Base-by-base conservation (phyloP, 768 basidiomycete species). In the Tephrocybe sp. region DNA sequence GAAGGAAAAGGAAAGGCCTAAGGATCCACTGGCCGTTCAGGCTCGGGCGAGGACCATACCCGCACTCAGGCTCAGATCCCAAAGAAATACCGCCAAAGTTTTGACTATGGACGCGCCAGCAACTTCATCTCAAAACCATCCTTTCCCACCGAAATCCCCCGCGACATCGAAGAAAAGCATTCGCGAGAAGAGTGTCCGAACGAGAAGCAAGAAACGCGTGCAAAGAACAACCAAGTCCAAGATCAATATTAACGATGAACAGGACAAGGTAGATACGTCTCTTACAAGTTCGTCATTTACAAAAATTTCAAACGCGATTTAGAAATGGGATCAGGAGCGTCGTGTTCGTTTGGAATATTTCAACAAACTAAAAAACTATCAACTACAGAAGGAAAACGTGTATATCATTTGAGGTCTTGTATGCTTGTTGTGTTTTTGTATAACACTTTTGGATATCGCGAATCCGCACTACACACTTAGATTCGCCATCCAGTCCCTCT, bases 361-460 rank as follows among this genome's bases (percentile, higher is more conserved):
- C 64, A 72, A 72, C 51, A 71, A 72, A 36, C 55, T 83, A 23
- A 74, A 81, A 16, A 71, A 69, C 6, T 83, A 81, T 53, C 69
- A 76, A 55, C 68, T 83, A 33, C 75, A 75, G 55, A 79, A 77
- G 49, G 82, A 83, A 60, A 77, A 80, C 45, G 79, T 83, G 34
- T 83, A 80, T 62, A 68, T 83, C 43, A 70, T 83, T 49, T 82
- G 69, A 80, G 36, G 43, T n/a, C 13, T 6, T 11, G 7, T 2
- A 4, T 7, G 14, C 22, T 12, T 16, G 36, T 23, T 19, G 39
- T 22, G 10, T 40, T 39, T 32, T 39, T 34, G 43, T 19, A 33
- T 20, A 50, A 47, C 19, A 13, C 35, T 22, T 12, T 39, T 32
- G 13, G 14, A 26, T 22, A n/a, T 33, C 30, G 4, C 23, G 45